Base-by-base conservation (phyloP, 2,329 filamentous ascomycete species). In the Alternaria sp. region DNA sequence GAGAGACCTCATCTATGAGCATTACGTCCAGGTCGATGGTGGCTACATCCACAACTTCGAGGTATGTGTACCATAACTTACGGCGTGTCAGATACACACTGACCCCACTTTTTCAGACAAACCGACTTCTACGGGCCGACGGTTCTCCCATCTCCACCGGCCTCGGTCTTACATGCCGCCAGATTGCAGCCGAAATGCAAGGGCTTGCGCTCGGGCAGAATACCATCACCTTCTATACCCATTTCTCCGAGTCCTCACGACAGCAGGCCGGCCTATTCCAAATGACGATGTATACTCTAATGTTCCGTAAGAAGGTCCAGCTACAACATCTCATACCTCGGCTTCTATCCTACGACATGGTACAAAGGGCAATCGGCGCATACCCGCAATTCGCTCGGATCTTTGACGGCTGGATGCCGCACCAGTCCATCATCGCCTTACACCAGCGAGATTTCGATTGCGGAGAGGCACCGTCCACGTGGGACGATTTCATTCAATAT, bases 361-460 rank as follows among this genome's bases (percentile, higher is more conserved):
- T 36, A 15, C 30, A 36, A 36, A 8, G 30, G 30, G 30, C 30
- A 36, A 36, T 4, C 1, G 6, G 8, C 30, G 30, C 30, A 15
- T 36, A 8, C 30, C 30, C 30, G 30, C 30, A 36, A 2, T 36
- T 36, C 30, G 13, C 30, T 8, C 30, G 9, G 1, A 3, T 36
- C 0, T 36, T 36, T 15, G 6, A 36, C 30, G 30, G 1, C 2
- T 36, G 30, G 30, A 36, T 7, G 0, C 30, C 30, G 13, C 30
- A 15, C 30, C 30, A 2, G 30, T 0, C 0, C 2, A 15, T 36
- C 7, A 0, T 6, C 13, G 30, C 30, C 1, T 15, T 36, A 0
- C 1, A 15, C 30, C 8, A 36, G 30, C 6, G 0, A 0, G 30
- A 15, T 4, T 8, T 36, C 4, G 30, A 36, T 9, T 36, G 30